Evolutionary conservation across 306 rosid species (phyloP), one percentile per base, ranked within the genome.

Genomic region (Cucumis melo): DNA sequence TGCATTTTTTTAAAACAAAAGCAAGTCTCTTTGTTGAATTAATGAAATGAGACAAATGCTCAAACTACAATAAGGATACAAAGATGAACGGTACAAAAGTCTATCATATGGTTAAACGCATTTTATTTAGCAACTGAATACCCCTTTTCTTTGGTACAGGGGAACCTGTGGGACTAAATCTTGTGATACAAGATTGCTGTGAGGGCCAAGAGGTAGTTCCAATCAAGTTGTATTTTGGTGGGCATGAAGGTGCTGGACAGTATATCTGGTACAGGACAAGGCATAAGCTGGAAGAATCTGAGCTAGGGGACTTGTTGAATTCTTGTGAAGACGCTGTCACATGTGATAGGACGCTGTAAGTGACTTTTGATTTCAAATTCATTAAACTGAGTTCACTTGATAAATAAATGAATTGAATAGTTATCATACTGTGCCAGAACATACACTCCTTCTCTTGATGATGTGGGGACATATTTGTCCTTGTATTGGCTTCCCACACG

Each of bases 401-500:
- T 10, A 74, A 55, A 32, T 54, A n/a, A 53, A 54, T 48, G 59
- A 41, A 42, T 57, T 70, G 64, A 59, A 60, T 56, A 59, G 59
- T 78, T 71, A 44, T 79, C 36, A 14, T 81, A 23, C 44, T 75
- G 66, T 82, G 81, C 64, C 91, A 94, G 99, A 83, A 84, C 77
- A 1, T 94, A 90, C 81, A 86, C 79, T 83, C 95, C 96, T 73
- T 85, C 84, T 48, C 90, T 94, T 78, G 84, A 90, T 82, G 97
- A 94, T 29, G 96, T 94, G 42, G 97, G 91, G 75, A 53, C 85
- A 80, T 94, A 90, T 83, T 76, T 94, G 87, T 90, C 93, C 77
- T 82, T 94, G 64, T 84, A 78, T 89, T 94, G 99, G 99, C 78
- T 92, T 41, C 99, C 99, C 54, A 79, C 88, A 80, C 93, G 99